phyloP scores from a whole-genome alignment of 169 alveolate species.

The Babesia microti region DNA sequence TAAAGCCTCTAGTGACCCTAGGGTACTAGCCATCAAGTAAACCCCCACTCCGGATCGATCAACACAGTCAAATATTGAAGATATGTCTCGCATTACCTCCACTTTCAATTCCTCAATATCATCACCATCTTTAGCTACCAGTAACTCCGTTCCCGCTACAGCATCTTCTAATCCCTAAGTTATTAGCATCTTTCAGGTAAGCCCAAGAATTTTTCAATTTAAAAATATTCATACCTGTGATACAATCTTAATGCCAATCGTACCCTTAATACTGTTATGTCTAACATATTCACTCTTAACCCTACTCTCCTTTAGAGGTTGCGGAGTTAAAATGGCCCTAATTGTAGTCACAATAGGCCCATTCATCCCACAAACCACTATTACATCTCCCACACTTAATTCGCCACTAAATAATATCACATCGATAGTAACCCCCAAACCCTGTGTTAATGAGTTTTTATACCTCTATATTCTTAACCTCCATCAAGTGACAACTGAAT shows the following conservation, averaged over 20 bases:
- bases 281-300: conserved; percentile 94
- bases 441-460: conserved; percentile 58
- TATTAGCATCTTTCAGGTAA: too few species aligned
- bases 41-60: conserved; percentile 89
- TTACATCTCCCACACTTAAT: conserved; percentile 87
- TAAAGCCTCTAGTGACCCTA: conserved; percentile 97
- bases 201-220: conserved; percentile 79
- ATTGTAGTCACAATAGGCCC: conserved; percentile 95
- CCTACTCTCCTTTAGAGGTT: conserved; percentile 97
- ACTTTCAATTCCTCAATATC: conserved; percentile 72
- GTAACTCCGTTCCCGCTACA: conserved; percentile 91
- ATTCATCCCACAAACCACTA: conserved; percentile 88
- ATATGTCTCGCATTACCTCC: conserved; percentile 83
- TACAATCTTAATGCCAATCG: conserved; percentile 86
- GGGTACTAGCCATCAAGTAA: conserved; percentile 96
- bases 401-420: conserved; percentile 94
- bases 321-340: conserved; percentile 96
- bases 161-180: conserved; percentile 92
- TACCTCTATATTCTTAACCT: conserved; percentile 83
- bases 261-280: conserved; percentile 82
- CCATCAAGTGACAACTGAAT: conserved; percentile 91
- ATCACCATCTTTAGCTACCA: conserved; percentile 74
- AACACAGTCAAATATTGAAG: conserved; percentile 81
- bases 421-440: conserved; percentile 98
- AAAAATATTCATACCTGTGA: conserved; percentile 56